A percentile compares a stretch with the other conserved stretches of the same genome.
These are phyloP conservation scores for Pleurozium schreberi DNA, from an alignment of 225 moss, liverwort and hornwort species.

Conservation along the genomic window DNA sequence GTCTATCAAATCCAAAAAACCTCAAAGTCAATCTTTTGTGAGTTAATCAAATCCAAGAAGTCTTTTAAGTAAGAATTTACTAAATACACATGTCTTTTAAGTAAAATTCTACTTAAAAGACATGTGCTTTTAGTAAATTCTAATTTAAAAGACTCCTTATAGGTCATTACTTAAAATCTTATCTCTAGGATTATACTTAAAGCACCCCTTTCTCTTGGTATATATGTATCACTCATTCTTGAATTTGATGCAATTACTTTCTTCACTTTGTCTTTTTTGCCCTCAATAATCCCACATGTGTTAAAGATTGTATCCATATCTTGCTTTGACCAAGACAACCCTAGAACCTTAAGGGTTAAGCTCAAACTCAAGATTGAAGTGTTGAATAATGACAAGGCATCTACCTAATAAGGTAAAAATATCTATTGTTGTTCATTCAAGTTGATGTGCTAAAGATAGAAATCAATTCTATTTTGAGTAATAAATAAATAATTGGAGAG, in stretches of 20 bases:
- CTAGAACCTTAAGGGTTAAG: neutral
- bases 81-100: too few relatives aligned
- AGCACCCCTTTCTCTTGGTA: too few relatives aligned
- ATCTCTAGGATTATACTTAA: too few relatives aligned
- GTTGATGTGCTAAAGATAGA: neutral
- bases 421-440: neutral
- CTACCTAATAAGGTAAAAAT: neutral
- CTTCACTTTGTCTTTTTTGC: fast-evolving
- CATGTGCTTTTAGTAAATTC: neutral
- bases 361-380: neutral
- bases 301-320: neutral
- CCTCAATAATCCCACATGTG: neutral
- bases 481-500: neutral
- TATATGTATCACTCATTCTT: neutral
- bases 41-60: too few relatives aligned
- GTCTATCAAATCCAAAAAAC: neutral
- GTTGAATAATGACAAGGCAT: neutral
- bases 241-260: fast-evolving
- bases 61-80: too few relatives aligned
- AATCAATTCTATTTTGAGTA: neutral
- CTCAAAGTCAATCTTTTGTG: neutral
- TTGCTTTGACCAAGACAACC: too few relatives aligned
- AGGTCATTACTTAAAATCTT: too few relatives aligned
- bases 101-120: too few relatives aligned
- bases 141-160: too few relatives aligned